Evolutionary conservation across 257 asterid genomes (phyloP).

Genomic region (Gentiana macrophylla): DNA sequence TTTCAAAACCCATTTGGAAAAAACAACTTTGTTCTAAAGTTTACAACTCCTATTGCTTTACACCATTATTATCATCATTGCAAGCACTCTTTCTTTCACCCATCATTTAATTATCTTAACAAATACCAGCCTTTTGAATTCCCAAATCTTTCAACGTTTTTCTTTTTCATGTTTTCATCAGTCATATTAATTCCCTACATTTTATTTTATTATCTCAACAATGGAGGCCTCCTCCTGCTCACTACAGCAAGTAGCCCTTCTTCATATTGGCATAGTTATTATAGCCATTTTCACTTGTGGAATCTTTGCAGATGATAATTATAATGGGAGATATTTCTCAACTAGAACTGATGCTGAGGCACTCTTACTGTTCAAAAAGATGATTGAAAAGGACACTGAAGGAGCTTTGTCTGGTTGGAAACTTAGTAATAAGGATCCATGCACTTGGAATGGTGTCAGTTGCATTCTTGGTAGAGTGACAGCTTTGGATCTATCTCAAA

Average conservation of each 20-base stretch:
- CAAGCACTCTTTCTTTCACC: constrained; percentile 29
- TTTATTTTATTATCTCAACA: background rate
- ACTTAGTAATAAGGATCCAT: constrained; percentile 33
- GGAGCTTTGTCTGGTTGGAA: constrained; percentile 62
- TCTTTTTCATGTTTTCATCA: constrained; percentile 10
- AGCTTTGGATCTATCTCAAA: constrained; percentile 58
- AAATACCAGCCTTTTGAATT: background rate
- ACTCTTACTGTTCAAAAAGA: constrained; percentile 71
- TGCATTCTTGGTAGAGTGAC: constrained; percentile 58
- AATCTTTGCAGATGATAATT: constrained; percentile 10
- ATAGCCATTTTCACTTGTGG: constrained; percentile 15
- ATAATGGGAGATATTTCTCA: constrained; percentile 12
- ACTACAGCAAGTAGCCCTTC: constrained; percentile 7
- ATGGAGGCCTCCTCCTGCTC: constrained; percentile 28
- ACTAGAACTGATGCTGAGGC: constrained; percentile 52
- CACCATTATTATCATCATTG: constrained; percentile 48
- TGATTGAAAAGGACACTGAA: constrained; percentile 48
- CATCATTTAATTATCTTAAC: background rate
- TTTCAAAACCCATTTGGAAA: constrained; percentile 26
- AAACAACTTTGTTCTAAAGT: constrained; percentile 50
- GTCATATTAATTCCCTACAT: background rate
- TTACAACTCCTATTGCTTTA: constrained; percentile 33
- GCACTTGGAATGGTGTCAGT: constrained; percentile 59
- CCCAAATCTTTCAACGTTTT: constrained; percentile 9
- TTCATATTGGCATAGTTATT: constrained; percentile 12